These are phyloP conservation scores for Penicillium palitans DNA, from an alignment of 2,329 filamentous ascomycete genomes.

Conservation along the genomic window DNA sequence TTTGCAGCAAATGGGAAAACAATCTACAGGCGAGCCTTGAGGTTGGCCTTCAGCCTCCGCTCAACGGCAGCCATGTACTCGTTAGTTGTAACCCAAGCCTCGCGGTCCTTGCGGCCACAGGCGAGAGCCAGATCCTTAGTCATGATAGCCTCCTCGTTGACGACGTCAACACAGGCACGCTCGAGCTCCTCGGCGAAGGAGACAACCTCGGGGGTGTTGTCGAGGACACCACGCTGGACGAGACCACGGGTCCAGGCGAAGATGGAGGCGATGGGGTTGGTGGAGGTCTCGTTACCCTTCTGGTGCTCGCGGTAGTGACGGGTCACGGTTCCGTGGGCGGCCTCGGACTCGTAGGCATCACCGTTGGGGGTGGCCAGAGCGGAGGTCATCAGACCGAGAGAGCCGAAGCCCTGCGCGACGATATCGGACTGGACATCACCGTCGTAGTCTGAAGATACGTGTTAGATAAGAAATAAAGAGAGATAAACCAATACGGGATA, in stretches of 20 bases:
- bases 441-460: conserved; percentile 73
- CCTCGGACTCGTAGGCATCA: conserved; percentile 96
- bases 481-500: not conserved
- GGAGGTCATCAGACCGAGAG: conserved; percentile 96
- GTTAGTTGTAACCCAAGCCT: conserved; percentile 85
- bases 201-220: conserved; percentile 87
- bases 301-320: conserved; percentile 99
- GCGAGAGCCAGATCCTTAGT: conserved; percentile 98
- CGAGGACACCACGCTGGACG: conserved; percentile 79
- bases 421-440: conserved; percentile 99
- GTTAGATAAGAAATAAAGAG: conserved; percentile 8
- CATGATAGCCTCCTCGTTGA: conserved; percentile 94
- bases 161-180: conserved; percentile 89
- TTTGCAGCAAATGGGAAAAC: conserved; percentile 10
- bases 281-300: conserved; percentile 95
- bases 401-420: conserved; percentile 96
- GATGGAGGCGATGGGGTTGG: conserved; percentile 98
- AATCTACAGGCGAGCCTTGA: conserved; percentile 48
- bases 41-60: conserved; percentile 75
- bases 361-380: conserved; percentile 95
- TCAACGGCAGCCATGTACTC: conserved; percentile 94
- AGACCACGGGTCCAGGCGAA: conserved; percentile 98
- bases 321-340: conserved; percentile 96
- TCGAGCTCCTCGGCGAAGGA: conserved; percentile 90
- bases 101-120: conserved; percentile 80